Evolutionary conservation across 345 rosid genomes (phyloP), one percentile per base, ranked within the genome.

Genomic region (Pelargonium nanum): DNA sequence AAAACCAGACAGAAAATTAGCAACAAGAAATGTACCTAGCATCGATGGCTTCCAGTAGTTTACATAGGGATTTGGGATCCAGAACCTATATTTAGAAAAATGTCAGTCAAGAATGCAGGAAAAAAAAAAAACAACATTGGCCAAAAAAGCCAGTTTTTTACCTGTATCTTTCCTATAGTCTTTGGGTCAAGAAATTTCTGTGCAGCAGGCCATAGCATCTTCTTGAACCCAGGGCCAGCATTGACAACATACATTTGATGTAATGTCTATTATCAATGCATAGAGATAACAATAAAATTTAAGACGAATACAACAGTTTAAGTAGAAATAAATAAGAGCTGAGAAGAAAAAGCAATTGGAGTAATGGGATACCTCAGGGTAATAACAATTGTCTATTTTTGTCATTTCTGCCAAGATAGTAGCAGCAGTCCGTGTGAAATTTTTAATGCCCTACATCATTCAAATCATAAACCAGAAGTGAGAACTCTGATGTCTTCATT

Each of bases 141-240:
- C 61, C 55, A 25, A n/a, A n/a, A n/a, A n/a, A n/a, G 50, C 30
- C 10, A 65, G 66, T 57, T 72, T 51, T 56, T 70, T 77, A 85
- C 97, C 70, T 89, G 88, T 76, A 89, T 93, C 81, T 93, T 93
- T 58, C 85, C 68, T 16, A 87, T 76, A 44, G 97, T 93, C 75
- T 81, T 87, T 73, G 81, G 70, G 67, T 93, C 99, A 57, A 93
- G 92, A 80, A 87, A 80, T 60, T 89, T 93, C 72, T 93, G 99
- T 6, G 96, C 99, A 51, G 95, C 92, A 72, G 97, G 99, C 99
- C 96, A 93, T 68, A 93, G 94, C 94, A 89, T 78, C 75, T 78
- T 87, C 72, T 87, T 93, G 81, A 93, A 93, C 56, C 90, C 97
- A 59, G 97, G 78, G 62, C 97, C 97, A 57, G 99, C 97, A 70